Base-by-base conservation (phyloP, 1,139 yeast species). In the Zygosaccharomyces sapae region DNA sequence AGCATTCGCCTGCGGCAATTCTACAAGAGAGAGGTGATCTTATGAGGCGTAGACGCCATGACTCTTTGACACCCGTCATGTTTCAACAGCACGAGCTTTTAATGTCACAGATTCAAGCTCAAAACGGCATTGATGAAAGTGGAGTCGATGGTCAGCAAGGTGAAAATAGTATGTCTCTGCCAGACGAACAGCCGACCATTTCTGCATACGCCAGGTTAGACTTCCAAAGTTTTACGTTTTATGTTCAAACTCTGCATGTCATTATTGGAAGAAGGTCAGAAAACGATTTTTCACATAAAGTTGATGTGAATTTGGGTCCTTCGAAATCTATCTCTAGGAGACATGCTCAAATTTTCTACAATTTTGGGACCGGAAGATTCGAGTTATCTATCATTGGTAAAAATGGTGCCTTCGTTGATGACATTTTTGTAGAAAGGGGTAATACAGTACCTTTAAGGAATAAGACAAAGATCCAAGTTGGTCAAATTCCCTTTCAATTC, bases 321-420 rank as follows among this genome's bases (percentile, higher is more conserved):
- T 86, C 89, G 39, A 90, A 90, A 70, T 95, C 96, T 10, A 88
- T 90, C 20, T 88, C 96, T 5, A 73, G 97, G 61, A 74, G 89
- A 50, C 98, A 92, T 66, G 97, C 97, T 4, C 89, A 87, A 66
- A 89, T 92, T 18, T 90, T 89, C 63, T 92, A 90, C 70, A 90
- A 92, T 64, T 90, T 92, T 68, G 97, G 96, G 4, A 87, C 95
- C 4, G 97, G 89, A 63, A 70, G 95, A 55, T 92, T 90, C 62
- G 97, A 90, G 67, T 69, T 92, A 37, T 83, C 95, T 8, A 89
- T 92, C 3, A 73, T 89, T 56, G 98, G 98, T 18, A 76, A 95
- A 58, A 92, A 92, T 63, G 98, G 98, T 30, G 97, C 97, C 0
- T 92, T 90, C 71, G 95, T 92, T 3, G 92, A 90, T 66, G 96